Conservation (phyloP, 805 yeast species). For the Grigorovia transvaalensis region DNA sequence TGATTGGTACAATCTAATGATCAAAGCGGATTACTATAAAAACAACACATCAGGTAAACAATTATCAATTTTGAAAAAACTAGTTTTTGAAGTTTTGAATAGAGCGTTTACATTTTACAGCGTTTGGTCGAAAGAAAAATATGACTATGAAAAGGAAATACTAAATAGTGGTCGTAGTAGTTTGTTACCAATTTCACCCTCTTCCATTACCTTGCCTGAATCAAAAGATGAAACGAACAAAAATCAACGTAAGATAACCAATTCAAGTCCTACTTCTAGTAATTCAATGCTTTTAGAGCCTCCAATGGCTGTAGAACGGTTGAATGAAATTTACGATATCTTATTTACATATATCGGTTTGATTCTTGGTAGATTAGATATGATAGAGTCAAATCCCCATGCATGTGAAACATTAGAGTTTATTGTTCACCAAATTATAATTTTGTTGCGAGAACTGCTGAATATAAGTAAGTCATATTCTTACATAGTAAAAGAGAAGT, state of each 20-base stretch:
- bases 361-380: conserved; percentile 65
- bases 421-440: conserved; percentile 57
- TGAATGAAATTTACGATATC: conserved; percentile 53
- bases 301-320: conserved; percentile 53
- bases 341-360: conserved; percentile 53
- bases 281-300: conserved; percentile 32
- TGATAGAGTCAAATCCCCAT: conserved; percentile 60
- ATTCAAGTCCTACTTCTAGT: background rate
- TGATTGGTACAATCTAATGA: conserved; percentile 72
- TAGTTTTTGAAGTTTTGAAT: conserved; percentile 58
- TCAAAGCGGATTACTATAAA: conserved; percentile 64
- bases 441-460: conserved; percentile 51
- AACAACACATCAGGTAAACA: conserved; percentile 49
- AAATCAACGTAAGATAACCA: background rate
- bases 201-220: background rate
- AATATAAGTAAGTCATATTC: conserved; percentile 46
- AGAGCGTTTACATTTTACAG: conserved; percentile 55
- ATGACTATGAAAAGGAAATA: conserved; percentile 31
- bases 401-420: conserved; percentile 62
- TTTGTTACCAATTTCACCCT: background rate
- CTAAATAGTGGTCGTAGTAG: conserved; percentile 15
- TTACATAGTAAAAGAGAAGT: conserved; percentile 25
- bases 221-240: background rate
- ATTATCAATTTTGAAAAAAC: conserved; percentile 49
- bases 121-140: conserved; percentile 62